Base-by-base conservation (phyloP, 2,329 filamentous ascomycete species). In the Sphaerostilbella broomeana region DNA sequence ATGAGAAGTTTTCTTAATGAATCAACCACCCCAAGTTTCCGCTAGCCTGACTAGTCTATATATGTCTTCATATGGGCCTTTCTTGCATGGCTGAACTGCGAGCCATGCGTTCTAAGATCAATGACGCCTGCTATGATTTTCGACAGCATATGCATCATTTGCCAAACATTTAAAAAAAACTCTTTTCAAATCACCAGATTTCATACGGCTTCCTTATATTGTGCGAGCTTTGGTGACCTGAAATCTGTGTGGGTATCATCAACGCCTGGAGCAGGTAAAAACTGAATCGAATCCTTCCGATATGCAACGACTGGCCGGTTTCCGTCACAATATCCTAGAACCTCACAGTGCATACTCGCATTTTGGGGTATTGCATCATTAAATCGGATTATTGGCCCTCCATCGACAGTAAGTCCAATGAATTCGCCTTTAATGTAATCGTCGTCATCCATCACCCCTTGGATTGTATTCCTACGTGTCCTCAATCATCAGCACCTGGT, bases 361-460 rank as follows among this genome's bases (percentile, higher is more conserved):
- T 49, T 46, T 16, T 54, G 48, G 6, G 57, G 56, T 5, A 59
- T 48, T 1, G 62, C 51, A n/a, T 62, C 52, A 24, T 49, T 55
- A 42, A 71, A 68, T 13, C 62, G 61, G n/a, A 72, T 49, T 35
- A 72, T 70, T 3, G 68, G 67, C 3, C 64, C 64, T 11, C 68
- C 68, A 4, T 65, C 59, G 8, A 68, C 54, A 2, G 66, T 68
- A 47, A 68, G 67, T 26, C 68, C 68, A 29, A 72, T 55, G 4
- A 71, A 60, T 18, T 63, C 53, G 30, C 51, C 61, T 5, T 56
- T 52, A 17, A 53, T 46, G 2, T 59, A 56, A 6, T 56, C 56
- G 19, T 59, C 59, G 8, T 63, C 58, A 19, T 63, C 56, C 9
- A 48, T 49, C 32, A 54, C 49, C 35, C 46, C 58, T 33, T 53